Evolutionary conservation across 306 rosid species (phyloP).

Genomic region (Lathyrus aphaca): DNA sequence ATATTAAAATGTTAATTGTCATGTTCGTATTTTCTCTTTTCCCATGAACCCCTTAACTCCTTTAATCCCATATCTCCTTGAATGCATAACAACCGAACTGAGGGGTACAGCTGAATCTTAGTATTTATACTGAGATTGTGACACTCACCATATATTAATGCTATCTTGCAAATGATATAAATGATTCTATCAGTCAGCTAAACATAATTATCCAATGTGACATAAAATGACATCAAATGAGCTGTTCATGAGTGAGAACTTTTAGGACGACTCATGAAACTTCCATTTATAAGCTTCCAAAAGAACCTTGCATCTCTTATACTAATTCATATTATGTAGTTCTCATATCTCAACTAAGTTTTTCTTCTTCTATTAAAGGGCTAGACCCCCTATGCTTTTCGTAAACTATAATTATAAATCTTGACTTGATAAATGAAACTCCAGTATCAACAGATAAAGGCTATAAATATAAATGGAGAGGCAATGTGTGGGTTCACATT

Average conservation of each 20-base stretch:
- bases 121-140: neutral
- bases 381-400: slow-evolving; percentile 18
- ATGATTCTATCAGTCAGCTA: slow-evolving; percentile 29
- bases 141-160: slow-evolving; percentile 16
- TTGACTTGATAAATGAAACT: slow-evolving; percentile 30
- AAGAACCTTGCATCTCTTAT: neutral
- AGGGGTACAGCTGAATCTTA: neutral
- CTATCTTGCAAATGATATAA: slow-evolving; percentile 1
- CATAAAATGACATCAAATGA: slow-evolving; percentile 26
- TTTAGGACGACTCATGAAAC: neutral
- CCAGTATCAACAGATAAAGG: slow-evolving; percentile 17
- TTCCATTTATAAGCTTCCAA: slow-evolving; percentile 18
- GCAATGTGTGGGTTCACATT: slow-evolving; percentile 13
- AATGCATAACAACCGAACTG: neutral
- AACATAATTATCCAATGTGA: slow-evolving; percentile 4
- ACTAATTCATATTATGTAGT: slow-evolving; percentile 4
- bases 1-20: too few relatives aligned
- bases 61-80: too few relatives aligned
- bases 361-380: slow-evolving; percentile 10
- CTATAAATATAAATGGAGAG: neutral
- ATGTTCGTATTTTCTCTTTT: too few relatives aligned
- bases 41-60: too few relatives aligned
- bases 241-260: neutral
- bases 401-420: slow-evolving; percentile 21
- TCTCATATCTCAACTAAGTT: slow-evolving; percentile 5